Percentiles rank a stretch among this genome's conserved stretches.
phyloP scores from a whole-genome alignment of 179 eudicot genomes.

The Spergularia azorica region DNA sequence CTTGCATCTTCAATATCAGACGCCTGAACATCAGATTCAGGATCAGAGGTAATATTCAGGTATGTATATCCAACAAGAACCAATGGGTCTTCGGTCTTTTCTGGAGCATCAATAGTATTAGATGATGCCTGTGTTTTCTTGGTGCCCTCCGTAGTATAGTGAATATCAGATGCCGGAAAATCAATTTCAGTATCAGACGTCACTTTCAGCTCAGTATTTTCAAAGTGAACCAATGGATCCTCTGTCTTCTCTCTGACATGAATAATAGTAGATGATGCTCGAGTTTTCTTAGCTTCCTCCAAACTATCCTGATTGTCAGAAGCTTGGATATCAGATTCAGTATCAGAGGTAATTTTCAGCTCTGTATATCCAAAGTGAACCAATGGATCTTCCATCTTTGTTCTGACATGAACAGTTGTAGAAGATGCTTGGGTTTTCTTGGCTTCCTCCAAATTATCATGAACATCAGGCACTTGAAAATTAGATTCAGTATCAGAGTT shows the following conservation, averaged over 20 bases:
- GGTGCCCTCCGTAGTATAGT: background rate
- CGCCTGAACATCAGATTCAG: slow-evolving; percentile 57
- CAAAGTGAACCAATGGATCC: slow-evolving; percentile 51
- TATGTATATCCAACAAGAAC: slow-evolving; percentile 54
- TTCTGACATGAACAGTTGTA: slow-evolving; percentile 12
- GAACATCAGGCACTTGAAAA: slow-evolving; percentile 19
- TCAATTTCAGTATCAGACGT: slow-evolving; percentile 72
- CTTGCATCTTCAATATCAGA: slow-evolving; percentile 44
- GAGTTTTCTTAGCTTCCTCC: background rate
- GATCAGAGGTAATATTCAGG: slow-evolving; percentile 61
- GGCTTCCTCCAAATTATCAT: background rate
- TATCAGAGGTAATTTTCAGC: slow-evolving; percentile 60
- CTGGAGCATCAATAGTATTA: slow-evolving; percentile 11
- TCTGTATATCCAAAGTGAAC: slow-evolving; percentile 53
- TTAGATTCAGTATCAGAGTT: slow-evolving; percentile 62
- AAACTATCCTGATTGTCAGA: slow-evolving; percentile 7
- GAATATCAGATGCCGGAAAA: slow-evolving; percentile 36
- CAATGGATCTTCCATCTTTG: slow-evolving; percentile 37
- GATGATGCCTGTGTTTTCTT: slow-evolving; percentile 6
- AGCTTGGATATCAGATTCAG: slow-evolving; percentile 54
- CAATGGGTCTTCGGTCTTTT: slow-evolving; percentile 37
- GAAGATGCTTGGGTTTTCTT: slow-evolving; percentile 1
- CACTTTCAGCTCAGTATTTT: slow-evolving; percentile 59
- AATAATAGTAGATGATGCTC: background rate
- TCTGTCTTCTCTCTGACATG: slow-evolving; percentile 21